Evolutionary conservation across 768 basidiomycete genomes (phyloP).

Genomic region (Tulasnella sp.): DNA sequence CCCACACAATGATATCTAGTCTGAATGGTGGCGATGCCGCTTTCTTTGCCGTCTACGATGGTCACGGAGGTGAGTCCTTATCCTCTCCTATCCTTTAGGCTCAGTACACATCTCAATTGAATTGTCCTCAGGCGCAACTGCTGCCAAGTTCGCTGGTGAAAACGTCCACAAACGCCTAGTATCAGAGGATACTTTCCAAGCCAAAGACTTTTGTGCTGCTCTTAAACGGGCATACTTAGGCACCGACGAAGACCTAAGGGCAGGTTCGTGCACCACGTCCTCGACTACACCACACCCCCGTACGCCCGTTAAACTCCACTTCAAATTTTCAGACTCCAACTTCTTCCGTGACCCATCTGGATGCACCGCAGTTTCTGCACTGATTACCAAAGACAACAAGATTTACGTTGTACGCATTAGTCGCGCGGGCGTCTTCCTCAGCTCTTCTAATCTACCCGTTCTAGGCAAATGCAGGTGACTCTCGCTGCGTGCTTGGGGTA

Average conservation of each 20-base stretch:
- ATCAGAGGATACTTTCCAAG: constrained; percentile 56
- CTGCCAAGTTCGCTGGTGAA: constrained; percentile 78
- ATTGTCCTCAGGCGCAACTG: constrained; percentile 47
- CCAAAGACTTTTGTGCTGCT: constrained; percentile 57
- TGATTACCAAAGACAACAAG: constrained; percentile 65
- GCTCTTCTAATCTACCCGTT: constrained; percentile 5
- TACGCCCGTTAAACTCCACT: constrained; percentile 19
- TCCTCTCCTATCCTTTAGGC: not conserved
- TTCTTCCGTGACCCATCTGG: constrained; percentile 89
- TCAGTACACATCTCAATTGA: not conserved
- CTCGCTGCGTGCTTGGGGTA: constrained; percentile 72
- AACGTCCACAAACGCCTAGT: constrained; percentile 69
- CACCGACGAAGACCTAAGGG: constrained; percentile 87
- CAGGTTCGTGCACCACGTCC: too few species aligned
- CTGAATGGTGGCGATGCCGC: constrained; percentile 52
- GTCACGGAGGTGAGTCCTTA: constrained; percentile 71
- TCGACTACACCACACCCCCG: too few species aligned
- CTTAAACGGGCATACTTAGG: constrained; percentile 83
- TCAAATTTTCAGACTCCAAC: constrained; percentile 50
- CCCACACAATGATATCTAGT: constrained; percentile 65
- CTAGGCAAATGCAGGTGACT: constrained; percentile 97
- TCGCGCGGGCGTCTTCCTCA: not conserved
- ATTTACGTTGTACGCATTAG: constrained; percentile 58
- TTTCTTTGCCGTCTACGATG: constrained; percentile 97
- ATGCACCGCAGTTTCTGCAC: constrained; percentile 84